These are phyloP conservation scores for Linum lewisii DNA, from an alignment of 345 rosid genomes.

Conservation along the genomic window DNA sequence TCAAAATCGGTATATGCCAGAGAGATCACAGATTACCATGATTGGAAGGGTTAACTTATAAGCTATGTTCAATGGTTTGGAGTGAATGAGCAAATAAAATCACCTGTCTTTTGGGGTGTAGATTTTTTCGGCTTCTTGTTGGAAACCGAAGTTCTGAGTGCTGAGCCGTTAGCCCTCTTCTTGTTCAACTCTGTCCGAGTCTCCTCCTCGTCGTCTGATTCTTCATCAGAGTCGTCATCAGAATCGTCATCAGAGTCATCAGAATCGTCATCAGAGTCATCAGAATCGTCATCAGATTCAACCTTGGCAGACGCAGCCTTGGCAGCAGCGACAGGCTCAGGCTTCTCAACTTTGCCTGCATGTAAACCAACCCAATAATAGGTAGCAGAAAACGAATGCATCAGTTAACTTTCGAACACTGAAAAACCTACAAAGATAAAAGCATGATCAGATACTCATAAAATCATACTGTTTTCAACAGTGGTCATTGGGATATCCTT, in stretches of 20 bases:
- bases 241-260: constrained; percentile 9
- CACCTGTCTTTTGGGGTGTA: constrained; percentile 42
- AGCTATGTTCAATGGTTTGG: too few relatives aligned
- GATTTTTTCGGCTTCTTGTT: constrained; percentile 64
- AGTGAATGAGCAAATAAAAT: too few relatives aligned
- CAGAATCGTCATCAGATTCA: constrained; percentile 24
- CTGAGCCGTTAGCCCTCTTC: constrained; percentile 48
- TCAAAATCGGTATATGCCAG: too few relatives aligned
- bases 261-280: constrained; percentile 27
- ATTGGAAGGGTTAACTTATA: too few relatives aligned
- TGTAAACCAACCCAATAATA: too few relatives aligned
- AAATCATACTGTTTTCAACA: constrained; percentile 31
- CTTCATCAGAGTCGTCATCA: constrained; percentile 20
- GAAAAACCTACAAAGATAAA: background rate
- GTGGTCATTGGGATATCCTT: constrained; percentile 15
- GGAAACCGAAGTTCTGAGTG: constrained; percentile 38
- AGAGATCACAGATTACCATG: too few relatives aligned
- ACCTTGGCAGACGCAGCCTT: constrained; percentile 20
- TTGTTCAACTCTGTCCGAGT: constrained; percentile 37
- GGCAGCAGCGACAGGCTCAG: background rate
- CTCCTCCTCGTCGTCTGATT: constrained; percentile 30
- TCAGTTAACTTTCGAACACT: background rate
- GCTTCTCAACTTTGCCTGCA: constrained; percentile 16
- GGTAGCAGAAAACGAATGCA: too few relatives aligned
- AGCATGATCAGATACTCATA: too few relatives aligned